Conservation (phyloP, 2,329 filamentous ascomycete species). For the Fusarium incarnatum region DNA sequence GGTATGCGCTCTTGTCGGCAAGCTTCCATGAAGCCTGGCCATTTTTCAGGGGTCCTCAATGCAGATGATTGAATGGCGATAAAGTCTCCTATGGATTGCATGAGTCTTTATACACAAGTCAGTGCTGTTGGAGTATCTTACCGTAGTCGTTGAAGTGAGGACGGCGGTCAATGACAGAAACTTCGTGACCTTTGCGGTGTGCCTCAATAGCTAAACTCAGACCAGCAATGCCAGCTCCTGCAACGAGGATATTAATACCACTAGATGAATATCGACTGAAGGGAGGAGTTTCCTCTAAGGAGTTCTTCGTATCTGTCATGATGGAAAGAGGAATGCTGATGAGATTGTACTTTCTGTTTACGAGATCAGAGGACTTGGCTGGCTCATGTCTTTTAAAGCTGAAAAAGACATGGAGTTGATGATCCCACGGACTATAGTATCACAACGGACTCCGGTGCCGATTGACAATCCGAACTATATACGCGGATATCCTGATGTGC, state of each 20-base stretch:
- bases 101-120: neutral
- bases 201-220: constrained; percentile 23
- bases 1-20: neutral
- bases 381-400: neutral
- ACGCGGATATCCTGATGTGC: neutral
- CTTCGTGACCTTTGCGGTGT: constrained; percentile 17
- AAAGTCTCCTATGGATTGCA: neutral
- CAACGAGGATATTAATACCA: neutral
- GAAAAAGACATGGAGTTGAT: neutral
- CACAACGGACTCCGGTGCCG: neutral
- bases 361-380: no score
- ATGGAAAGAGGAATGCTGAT: neutral
- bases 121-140: neutral
- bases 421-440: neutral
- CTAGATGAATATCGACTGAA: neutral
- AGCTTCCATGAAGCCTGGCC: neutral
- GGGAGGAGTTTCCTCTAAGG: neutral
- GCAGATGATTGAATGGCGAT: neutral
- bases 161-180: neutral
- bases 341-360: neutral
- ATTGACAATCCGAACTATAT: neutral
- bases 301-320: neutral
- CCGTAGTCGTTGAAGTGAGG: neutral
- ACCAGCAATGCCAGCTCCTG: constrained; percentile 1
- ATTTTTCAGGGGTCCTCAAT: neutral